Base-by-base conservation (phyloP, 805 yeast species). In the Candida chauliodis region DNA sequence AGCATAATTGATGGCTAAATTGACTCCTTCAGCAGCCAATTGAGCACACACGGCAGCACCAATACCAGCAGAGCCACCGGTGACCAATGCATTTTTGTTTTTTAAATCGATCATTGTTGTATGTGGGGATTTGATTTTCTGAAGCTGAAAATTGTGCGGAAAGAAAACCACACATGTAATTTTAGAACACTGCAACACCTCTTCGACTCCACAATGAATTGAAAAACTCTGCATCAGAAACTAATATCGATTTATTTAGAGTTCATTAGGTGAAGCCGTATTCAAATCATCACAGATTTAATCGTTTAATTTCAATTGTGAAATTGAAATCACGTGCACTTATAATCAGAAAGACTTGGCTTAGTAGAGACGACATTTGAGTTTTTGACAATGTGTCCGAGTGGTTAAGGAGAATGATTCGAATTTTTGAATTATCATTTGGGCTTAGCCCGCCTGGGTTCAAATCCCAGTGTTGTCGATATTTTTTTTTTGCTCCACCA, bases 371-470 rank as follows among this genome's bases (percentile, higher is more conserved):
- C 26, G 8, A 16, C 15, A 10, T 18, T 19, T 25, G 32, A 29
- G 17, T 33, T 41, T 25, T 23, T 37, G 61, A 55, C 60, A 55
- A 51, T 54, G 61, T 61, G 67, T 61, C 67, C 63, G 66, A 60
- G 67, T 55, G 67, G 67, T 61, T 61, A 61, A 61, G 63, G 66
- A 61, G 66, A 55, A 49, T 62, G 65, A 60, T 64, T 61, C 66
- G 66, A 62, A 60, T 49, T 30, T 9, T 45, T 37, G 52, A 35
- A 51, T 35, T 40, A 61, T 61, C 65, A 62, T 49, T 58, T 63
- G 67, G 66, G 69, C 48, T 60, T 52, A n/a, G 43, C 69, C 66
- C 69, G 66, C 69, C 66, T 66, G 61, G 69, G 69, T 63, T 63
- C 69, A 66, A 63, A 59, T 63, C 69, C 69, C 63, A 68, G 67